Percentiles rank a stretch among this genome's conserved stretches.
phyloP scores from a whole-genome alignment of 75 land plant species.

The Picea sitchensis region DNA sequence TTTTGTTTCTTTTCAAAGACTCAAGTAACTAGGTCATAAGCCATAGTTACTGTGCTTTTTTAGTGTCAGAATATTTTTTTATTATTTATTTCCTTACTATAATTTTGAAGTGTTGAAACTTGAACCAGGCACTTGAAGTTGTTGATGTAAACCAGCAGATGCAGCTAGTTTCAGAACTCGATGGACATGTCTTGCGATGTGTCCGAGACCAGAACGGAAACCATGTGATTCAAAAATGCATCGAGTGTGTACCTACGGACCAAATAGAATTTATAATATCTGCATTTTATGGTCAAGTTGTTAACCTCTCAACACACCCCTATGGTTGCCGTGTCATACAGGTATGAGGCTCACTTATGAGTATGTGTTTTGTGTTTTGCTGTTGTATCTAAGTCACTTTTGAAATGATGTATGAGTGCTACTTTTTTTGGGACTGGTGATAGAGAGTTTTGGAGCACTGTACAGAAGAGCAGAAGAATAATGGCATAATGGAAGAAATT shows the following conservation, averaged over 20 bases:
- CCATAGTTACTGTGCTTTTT: background rate
- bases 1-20: conserved; percentile 5
- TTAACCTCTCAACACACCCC: conserved; percentile 87
- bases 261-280: conserved; percentile 81
- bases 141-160: conserved; percentile 89
- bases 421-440: background rate
- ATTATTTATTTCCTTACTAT: background rate
- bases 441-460: conserved; percentile 97
- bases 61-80: background rate
- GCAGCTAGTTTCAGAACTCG: conserved; percentile 78
- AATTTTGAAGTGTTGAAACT: background rate
- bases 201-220: conserved; percentile 99
- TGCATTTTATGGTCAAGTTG: conserved; percentile 86
- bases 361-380: too few species aligned
- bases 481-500: conserved; percentile 88
- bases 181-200: conserved; percentile 91
- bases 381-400: background rate
- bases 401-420: background rate
- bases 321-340: conserved; percentile 99
- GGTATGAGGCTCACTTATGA: conserved; percentile 34
- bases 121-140: conserved; percentile 85
- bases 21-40: background rate
- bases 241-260: conserved; percentile 86
- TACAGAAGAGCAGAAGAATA: conserved; percentile 64
- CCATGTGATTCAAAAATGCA: conserved; percentile 98